phyloP scores from a whole-genome alignment of 108 stramenopile species.

The Chaetoceros muelleri region DNA sequence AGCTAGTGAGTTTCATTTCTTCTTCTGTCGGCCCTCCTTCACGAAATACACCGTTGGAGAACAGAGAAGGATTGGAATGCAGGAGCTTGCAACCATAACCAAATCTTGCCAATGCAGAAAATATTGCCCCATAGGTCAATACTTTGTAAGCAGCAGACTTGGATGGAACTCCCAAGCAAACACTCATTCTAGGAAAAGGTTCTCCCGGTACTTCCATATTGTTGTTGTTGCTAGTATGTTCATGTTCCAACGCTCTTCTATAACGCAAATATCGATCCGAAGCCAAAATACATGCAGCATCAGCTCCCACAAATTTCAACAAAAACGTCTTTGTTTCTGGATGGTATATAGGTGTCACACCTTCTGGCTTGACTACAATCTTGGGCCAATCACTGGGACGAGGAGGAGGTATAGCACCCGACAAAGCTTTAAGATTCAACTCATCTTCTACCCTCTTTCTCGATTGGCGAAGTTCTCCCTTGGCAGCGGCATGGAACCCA shows the following conservation, averaged over 20 bases:
- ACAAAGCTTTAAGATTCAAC: conserved; percentile 9
- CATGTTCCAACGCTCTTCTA: conserved; percentile 6
- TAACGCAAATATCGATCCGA: conserved; percentile 20
- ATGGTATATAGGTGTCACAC: conserved; percentile 16
- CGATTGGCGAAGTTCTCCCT: conserved; percentile 15
- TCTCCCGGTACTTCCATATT: conserved; percentile 6
- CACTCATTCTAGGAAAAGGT: conserved; percentile 10
- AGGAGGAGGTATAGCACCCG: too few relatives aligned
- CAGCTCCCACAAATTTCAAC: conserved; percentile 27
- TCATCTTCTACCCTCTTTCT: conserved; percentile 10
- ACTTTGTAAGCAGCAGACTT: conserved; percentile 11
- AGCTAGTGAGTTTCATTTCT: conserved; percentile 11
- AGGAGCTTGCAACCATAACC: conserved; percentile 22
- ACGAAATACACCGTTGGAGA: conserved; percentile 16
- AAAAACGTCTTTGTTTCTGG: conserved; percentile 7
- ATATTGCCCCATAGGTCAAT: conserved; percentile 18
- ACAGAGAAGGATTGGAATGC: conserved; percentile 18
- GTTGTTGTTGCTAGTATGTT: conserved; percentile 1
- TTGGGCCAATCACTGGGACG: conserved; percentile 19
- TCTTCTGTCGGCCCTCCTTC: conserved; percentile 18
- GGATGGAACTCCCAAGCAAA: conserved; percentile 11
- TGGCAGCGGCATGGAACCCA: conserved; percentile 23
- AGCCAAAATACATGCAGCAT: conserved; percentile 14
- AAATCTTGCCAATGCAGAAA: conserved; percentile 19
- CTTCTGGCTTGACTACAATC: conserved; percentile 10